Evolutionary conservation across 345 rosid species (phyloP).

Genomic region (Brassica carinata): DNA sequence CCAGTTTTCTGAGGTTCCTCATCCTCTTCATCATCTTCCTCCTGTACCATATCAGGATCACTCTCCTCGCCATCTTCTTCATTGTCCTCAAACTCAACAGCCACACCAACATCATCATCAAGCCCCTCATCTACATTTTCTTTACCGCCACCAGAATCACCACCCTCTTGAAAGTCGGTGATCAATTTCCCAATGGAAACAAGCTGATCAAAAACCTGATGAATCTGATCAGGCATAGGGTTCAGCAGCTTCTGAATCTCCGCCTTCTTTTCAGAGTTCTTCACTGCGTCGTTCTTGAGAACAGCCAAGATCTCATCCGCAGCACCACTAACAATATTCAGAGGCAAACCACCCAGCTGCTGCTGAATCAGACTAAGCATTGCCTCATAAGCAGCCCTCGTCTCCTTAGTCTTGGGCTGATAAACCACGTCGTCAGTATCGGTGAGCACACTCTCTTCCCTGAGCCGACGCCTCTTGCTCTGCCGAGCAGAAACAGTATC

Average conservation of each 20-base stretch:
- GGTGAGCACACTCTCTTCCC: constrained; percentile 78
- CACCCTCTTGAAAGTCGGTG: constrained; percentile 67
- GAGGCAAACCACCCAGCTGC: constrained; percentile 80
- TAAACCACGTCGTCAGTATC: constrained; percentile 84
- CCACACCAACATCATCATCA: constrained; percentile 81
- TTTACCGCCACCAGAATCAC: constrained; percentile 44
- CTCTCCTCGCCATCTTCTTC: constrained; percentile 78
- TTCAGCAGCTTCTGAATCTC: constrained; percentile 76
- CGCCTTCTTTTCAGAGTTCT: constrained; percentile 69
- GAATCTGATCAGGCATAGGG: constrained; percentile 44
- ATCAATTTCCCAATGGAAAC: constrained; percentile 69
- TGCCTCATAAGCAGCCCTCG: constrained; percentile 78
- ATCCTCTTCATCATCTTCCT: constrained; percentile 77
- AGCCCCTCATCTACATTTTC: constrained; percentile 66
- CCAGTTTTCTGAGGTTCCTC: constrained; percentile 50
- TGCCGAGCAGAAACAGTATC: constrained; percentile 57
- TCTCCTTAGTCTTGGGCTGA: constrained; percentile 85
- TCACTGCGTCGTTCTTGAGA: constrained; percentile 64
- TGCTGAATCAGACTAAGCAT: constrained; percentile 74
- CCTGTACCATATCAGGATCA: constrained; percentile 78
- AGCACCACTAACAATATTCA: constrained; percentile 68
- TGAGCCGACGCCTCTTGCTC: constrained; percentile 71
- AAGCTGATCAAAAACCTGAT: constrained; percentile 61
- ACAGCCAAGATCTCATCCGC: constrained; percentile 93
- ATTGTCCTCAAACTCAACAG: constrained; percentile 61